These are phyloP conservation scores for Kazachstania taianensis DNA, from an alignment of 805 yeast genomes.

Conservation along the genomic window DNA sequence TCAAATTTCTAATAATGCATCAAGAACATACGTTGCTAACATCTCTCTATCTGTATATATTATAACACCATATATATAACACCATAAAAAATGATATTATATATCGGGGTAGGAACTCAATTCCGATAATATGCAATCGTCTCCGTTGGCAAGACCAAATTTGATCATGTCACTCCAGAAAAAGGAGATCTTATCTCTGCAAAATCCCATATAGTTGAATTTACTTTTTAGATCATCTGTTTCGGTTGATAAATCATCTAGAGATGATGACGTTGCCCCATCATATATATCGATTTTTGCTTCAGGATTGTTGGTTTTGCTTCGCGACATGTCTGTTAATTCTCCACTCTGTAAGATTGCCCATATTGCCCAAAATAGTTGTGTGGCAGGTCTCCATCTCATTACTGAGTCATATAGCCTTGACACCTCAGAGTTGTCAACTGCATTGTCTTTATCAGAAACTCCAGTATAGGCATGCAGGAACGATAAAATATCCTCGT, in stretches of 20 bases:
- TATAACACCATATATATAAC: conserved; percentile 38
- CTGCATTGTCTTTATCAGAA: conserved; percentile 16
- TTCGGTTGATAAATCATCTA: neutral
- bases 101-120: too few relatives aligned
- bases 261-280: conserved; percentile 1
- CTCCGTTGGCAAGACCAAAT: conserved; percentile 39
- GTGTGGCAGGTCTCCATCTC: conserved; percentile 69
- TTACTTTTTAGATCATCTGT: conserved; percentile 37
- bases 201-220: conserved; percentile 66
- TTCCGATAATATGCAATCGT: conserved; percentile 35
- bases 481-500: conserved; percentile 53
- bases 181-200: conserved; percentile 59
- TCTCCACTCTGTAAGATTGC: conserved; percentile 68
- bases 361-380: conserved; percentile 80
- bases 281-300: neutral
- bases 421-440: conserved; percentile 30
- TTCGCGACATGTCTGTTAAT: conserved; percentile 10
- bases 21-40: too few relatives aligned
- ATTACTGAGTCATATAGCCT: conserved; percentile 50
- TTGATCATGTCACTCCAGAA: conserved; percentile 63
- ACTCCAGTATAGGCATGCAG: conserved; percentile 60
- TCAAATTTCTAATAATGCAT: too few relatives aligned
- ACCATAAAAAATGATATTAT: too few relatives aligned
- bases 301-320: neutral
- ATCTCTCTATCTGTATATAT: neutral